Conservation (phyloP, 495 filamentous ascomycete species). For the Tetracladium setigerum region DNA sequence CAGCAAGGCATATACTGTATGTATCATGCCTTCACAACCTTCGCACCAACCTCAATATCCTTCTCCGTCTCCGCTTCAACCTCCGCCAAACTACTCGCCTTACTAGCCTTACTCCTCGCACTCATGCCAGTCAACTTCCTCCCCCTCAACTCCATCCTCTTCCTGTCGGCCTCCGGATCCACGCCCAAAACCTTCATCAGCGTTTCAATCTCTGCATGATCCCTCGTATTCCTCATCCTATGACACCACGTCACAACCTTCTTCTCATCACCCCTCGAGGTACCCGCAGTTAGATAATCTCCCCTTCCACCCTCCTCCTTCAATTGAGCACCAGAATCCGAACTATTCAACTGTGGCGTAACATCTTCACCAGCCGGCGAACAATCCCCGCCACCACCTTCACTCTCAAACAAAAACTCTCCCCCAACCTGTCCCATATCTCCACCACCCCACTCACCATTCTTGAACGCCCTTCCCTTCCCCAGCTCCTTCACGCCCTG, state of each 20-base stretch:
- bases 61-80: background rate
- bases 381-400: conserved; percentile 6
- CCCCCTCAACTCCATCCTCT: conserved; percentile 30
- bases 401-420: conserved; percentile 69
- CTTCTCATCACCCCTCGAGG: conserved; percentile 27
- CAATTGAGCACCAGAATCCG: background rate
- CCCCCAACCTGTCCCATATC: conserved; percentile 69
- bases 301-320: conserved; percentile 1
- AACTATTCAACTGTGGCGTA: background rate
- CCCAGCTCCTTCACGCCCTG: conserved; percentile 48
- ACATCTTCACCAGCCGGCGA: background rate
- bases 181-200: conserved; percentile 55
- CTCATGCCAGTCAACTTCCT: conserved; percentile 30
- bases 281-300: conserved; percentile 6
- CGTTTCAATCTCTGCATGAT: conserved; percentile 64
- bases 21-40: background rate
- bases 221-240: conserved; percentile 72
- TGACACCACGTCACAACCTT: conserved; percentile 71
- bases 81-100: background rate
- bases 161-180: conserved; percentile 36
- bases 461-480: conserved; percentile 48
- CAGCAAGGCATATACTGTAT: too few species aligned
- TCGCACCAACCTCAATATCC: background rate
- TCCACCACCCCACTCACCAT: conserved; percentile 58
- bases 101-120: background rate